Evolutionary conservation across 176 grass and related monocot genomes (phyloP).

Genomic region (Zea luxurians): DNA sequence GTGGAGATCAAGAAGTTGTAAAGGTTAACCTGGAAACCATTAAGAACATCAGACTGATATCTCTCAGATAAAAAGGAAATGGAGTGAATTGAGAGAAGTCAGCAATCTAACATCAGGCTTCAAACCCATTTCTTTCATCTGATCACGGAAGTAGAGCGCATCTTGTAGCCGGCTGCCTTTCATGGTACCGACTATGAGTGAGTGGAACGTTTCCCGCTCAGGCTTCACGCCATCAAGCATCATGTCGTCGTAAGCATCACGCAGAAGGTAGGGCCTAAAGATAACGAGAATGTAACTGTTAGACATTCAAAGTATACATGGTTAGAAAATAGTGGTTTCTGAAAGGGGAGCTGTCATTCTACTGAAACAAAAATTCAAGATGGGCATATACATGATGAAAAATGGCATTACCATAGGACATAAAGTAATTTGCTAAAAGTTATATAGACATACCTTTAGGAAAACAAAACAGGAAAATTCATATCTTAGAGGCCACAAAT

Average conservation of each 20-base stretch:
- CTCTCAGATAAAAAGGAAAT: background rate
- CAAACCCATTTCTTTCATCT: constrained; percentile 94
- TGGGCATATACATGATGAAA: background rate
- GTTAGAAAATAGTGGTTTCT: no score
- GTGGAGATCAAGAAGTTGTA: constrained; percentile 98
- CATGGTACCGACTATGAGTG: constrained; percentile 90
- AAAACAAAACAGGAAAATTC: background rate
- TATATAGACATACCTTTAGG: background rate
- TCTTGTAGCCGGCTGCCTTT: constrained; percentile 88
- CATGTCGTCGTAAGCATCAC: constrained; percentile 95
- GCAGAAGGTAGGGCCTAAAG: constrained; percentile 71
- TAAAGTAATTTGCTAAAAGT: constrained; percentile 15
- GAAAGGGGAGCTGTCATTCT: no score
- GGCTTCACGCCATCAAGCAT: constrained; percentile 93
- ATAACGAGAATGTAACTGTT: background rate
- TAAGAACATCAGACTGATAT: constrained; percentile 30
- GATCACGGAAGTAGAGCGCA: constrained; percentile 89
- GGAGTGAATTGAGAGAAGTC: constrained; percentile 30
- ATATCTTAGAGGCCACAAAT: background rate
- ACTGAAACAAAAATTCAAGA: constrained; percentile 5
- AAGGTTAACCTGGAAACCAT: constrained; percentile 86
- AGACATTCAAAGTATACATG: constrained; percentile 8
- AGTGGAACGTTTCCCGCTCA: constrained; percentile 79
- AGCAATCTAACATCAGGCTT: constrained; percentile 69
- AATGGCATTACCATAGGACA: constrained; percentile 17